Evolutionary conservation across 179 eudicot species (phyloP), one percentile per base, ranked within the genome.

Genomic region (Actinidia chinensis): DNA sequence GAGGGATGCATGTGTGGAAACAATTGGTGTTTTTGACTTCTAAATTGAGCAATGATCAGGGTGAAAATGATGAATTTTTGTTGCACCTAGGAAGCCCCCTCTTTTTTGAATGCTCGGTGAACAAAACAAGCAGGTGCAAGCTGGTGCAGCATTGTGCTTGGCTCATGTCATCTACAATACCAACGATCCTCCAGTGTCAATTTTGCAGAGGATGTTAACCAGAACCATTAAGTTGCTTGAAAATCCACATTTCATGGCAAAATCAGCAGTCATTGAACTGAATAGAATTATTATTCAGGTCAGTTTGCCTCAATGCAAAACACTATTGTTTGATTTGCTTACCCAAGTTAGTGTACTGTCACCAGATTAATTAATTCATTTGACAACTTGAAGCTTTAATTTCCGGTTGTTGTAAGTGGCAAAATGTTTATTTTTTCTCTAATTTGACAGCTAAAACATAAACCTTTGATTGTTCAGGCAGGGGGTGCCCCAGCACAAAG

Each of bases 61-160:
- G 74, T 79, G 89, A 85, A 20, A 69, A 65, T 71, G 90, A 86
- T 46, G 89, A 22, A 64, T 72, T 59, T 91, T 92, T 83, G 81
- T 89, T 63, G 76, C 83, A 79, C 76, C 91, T 14, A 96, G 90
- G 81, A 90, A 85, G 86, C 98, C 98, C 65, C n/a, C n/a, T n/a
- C n/a, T 90, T 92, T 79, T 92, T 94, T 83, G 97, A 94, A 83
- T 89, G 93, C 1, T 79, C 92, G 96, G 96, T 70, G 97, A 94
- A 79, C 96, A 94, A 82, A 92, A 93, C 84, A 94, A 87, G 84
- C 92, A 89, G n/a, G 85, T 91, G 79, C 98, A 91, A 75, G 80
- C 78, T 48, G 98, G 98, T 83, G 86, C 94, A 17, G 91, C 97
- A 17, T 76, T 90, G 89, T 93, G 97, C 82, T 84, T 94, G 79